Evolutionary conservation across 140 eudicot species (phyloP).

Genomic region (Erigeron philadelphicus): DNA sequence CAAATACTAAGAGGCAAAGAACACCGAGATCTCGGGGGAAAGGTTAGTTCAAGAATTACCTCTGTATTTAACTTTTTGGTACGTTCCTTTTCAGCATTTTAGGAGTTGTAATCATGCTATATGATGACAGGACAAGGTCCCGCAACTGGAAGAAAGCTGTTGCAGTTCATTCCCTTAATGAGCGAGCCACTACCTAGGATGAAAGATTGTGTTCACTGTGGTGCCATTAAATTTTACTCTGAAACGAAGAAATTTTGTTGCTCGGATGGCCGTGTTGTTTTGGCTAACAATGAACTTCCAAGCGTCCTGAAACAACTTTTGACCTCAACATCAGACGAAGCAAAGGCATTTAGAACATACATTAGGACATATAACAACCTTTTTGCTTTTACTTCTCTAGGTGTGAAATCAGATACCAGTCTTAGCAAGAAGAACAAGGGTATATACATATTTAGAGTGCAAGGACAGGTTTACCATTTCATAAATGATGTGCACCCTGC

Average conservation of each 20-base stretch:
- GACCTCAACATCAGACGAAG: not conserved
- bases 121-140: no score
- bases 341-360: not conserved
- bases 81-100: no score
- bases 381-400: not conserved
- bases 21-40: no score
- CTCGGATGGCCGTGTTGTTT: not conserved
- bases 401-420: not conserved
- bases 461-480: not conserved
- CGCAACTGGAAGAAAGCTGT: no score
- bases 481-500: not conserved
- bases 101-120: no score
- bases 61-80: no score
- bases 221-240: not conserved
- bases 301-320: not conserved
- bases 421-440: not conserved
- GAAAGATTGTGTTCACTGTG: not conserved
- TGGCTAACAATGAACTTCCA: constrained; percentile 4
- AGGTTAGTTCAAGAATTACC: no score
- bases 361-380: not conserved
- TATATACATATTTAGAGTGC: not conserved
- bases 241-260: not conserved
- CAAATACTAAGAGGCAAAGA: no score
- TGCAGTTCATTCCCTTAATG: no score
- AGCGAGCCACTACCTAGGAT: no score